Base-by-base conservation (phyloP, 1,284 basidiomycete genomes). In the Rhodotorula sp. region DNA sequence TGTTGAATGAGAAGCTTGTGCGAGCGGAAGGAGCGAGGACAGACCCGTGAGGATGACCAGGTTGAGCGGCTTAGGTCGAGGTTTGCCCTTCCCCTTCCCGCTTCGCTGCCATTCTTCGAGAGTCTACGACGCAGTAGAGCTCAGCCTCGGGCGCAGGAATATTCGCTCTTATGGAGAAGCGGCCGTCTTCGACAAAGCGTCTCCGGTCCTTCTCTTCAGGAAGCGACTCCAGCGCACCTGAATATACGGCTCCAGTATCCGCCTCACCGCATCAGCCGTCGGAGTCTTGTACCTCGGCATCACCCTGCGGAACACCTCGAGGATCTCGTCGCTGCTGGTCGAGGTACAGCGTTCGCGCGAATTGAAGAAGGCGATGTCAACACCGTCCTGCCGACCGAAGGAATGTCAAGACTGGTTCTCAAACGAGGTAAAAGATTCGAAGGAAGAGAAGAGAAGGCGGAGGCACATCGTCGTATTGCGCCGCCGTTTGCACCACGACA, bases 341-440 rank as follows among this genome's bases (percentile, higher is more conserved):
- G 54, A 55, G 20, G 64, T 69, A 17, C 51, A 52, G 6, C 22
- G 39, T 17, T 36, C 34, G 10, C 9, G 39, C 27, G 55, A 53
- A 64, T 72, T 72, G 64, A 70, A 70, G 64, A 72, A 72, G 34
- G 27, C n/a, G 24, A 72, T 27, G 60, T 72, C 71, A 61, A 72
- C 60, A 7, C 71, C 71, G 67, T 72, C 71, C 39, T 53, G 57
- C 19, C 11, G 0, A n/a, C n/a, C n/a, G n/a, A n/a, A n/a, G n/a
- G n/a, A n/a, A n/a, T n/a, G n/a, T n/a, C n/a, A n/a, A n/a, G 15
- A 10, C 32, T 48, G 9, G 27, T 29, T 10, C 32, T 3, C 29
- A 5, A 20, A 49, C 11, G n/a, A 29, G 17, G 48, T 1, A 1
- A n/a, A 39, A 22, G 11, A 29, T 13, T 19, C 48, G 19, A 32